Evolutionary conservation across 2,329 filamentous ascomycete species (phyloP), one percentile per base, ranked within the genome.

Genomic region (Periglandula ipomoeae): DNA sequence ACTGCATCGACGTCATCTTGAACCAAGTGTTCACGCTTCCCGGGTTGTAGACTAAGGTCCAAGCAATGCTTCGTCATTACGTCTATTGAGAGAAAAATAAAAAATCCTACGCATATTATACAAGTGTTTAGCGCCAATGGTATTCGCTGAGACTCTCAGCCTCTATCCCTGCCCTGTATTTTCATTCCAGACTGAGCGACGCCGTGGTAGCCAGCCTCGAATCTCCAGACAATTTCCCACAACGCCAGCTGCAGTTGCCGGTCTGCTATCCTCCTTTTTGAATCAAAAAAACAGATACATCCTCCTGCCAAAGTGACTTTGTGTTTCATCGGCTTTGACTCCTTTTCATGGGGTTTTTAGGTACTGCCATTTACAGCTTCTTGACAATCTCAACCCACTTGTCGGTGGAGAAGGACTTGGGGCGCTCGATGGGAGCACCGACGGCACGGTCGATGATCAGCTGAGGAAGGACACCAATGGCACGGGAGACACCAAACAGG

Each of bases 391-490:
- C 91, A 71, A 88, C 83, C 80, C 89, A 97, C 69, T 91, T 91
- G 67, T 90, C 89, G 53, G 93, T 98, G 70, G 87, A 94, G 87
- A 96, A 98, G 55, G 85, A 91, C 87, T 98, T 98, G 73, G 93
- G 93, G 59, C 93, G 81, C 85, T 98, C 93, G 65, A 98, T 98
- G 61, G 93, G 93, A 60, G 89, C 87, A 68, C 93, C 93, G 59
- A 96, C 81, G 61, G 91, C 93, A 69, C 93, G 91, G 82, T 98
- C 93, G 66, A 98, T 96, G 81, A 98, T 98, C 70, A 98, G 82
- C 82, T 98, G 93, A 63, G 93, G 93, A 65, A 98, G 86, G 59
- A 98, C 93, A 84, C 93, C 93, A 63, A 98, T 88, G 61, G 93
- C 93, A 69, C 93, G 88, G 61, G 90, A 95, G 40, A 98, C 93